These are phyloP conservation scores for Sphagnurus paluster DNA, from an alignment of 1,284 basidiomycete species.

Conservation along the genomic window DNA sequence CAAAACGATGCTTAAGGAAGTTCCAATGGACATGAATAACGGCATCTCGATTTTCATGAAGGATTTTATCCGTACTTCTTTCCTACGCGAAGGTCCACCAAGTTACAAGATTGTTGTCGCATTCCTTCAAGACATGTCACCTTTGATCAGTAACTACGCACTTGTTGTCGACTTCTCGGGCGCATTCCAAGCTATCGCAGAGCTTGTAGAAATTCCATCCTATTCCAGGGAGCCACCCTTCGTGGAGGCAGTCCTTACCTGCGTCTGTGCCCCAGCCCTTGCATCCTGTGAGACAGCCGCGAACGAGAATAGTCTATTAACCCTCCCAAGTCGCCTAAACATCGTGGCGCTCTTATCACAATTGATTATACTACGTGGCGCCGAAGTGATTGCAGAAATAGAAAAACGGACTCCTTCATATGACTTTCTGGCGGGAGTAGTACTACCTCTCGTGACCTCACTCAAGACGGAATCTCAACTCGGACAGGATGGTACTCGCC, in stretches of 20 bases:
- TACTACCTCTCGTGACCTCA: slow-evolving; percentile 62
- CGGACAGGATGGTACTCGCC: slow-evolving; percentile 39
- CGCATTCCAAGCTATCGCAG: slow-evolving; percentile 54
- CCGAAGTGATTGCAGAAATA: slow-evolving; percentile 58
- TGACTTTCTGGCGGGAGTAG: slow-evolving; percentile 55
- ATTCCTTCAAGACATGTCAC: slow-evolving; percentile 58
- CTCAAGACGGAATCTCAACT: slow-evolving; percentile 54
- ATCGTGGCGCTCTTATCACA: slow-evolving; percentile 56
- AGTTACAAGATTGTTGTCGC: slow-evolving; percentile 50
- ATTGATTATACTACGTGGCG: slow-evolving; percentile 51
- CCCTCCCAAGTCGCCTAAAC: slow-evolving; percentile 47
- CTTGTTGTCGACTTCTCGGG: slow-evolving; percentile 61
- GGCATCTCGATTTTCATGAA: slow-evolving; percentile 51
- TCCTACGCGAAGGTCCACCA: slow-evolving; percentile 43
- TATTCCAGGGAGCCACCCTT: slow-evolving; percentile 57
- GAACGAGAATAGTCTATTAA: slow-evolving; percentile 51
- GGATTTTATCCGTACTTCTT: slow-evolving; percentile 46
- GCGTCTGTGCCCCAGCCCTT: slow-evolving; percentile 61
- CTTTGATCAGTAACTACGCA: slow-evolving; percentile 56
- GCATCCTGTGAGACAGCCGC: slow-evolving; percentile 56
- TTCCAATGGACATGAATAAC: slow-evolving; percentile 35
- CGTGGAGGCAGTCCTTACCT: slow-evolving; percentile 52
- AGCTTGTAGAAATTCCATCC: slow-evolving; percentile 44
- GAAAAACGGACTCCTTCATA: slow-evolving; percentile 57
- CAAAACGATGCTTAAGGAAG: slow-evolving; percentile 59